Evolutionary conservation across 2,329 filamentous ascomycete genomes (phyloP).

Genomic region (Lasiodiplodia gonubiensis): DNA sequence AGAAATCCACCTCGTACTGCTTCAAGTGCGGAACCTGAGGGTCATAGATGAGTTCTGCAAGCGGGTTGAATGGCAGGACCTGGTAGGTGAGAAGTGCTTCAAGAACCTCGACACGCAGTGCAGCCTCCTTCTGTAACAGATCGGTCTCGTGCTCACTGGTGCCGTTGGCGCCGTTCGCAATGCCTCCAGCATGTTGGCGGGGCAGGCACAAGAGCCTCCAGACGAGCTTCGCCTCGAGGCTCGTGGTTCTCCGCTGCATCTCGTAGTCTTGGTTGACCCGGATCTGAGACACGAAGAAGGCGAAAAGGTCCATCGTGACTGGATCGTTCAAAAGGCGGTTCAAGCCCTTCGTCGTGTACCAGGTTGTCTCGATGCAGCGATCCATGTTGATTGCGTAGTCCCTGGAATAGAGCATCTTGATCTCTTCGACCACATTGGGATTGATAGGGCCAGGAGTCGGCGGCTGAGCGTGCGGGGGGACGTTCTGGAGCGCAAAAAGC

Average conservation of each 20-base stretch:
- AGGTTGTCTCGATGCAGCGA: constrained; percentile 79
- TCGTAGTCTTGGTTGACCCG: constrained; percentile 26
- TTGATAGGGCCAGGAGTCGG: constrained; percentile 42
- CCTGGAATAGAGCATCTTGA: constrained; percentile 73
- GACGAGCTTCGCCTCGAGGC: constrained; percentile 64
- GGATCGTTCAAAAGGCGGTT: constrained; percentile 61
- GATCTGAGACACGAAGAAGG: constrained; percentile 62
- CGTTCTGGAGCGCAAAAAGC: constrained; percentile 68
- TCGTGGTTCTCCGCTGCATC: constrained; percentile 41
- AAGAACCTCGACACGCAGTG: constrained; percentile 73
- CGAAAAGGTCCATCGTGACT: constrained; percentile 69
- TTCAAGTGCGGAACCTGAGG: constrained; percentile 47
- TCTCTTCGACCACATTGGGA: constrained; percentile 64
- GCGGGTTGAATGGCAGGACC: constrained; percentile 64
- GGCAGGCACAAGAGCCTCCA: constrained; percentile 65
- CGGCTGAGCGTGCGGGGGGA: constrained; percentile 57
- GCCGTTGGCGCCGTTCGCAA: constrained; percentile 50
- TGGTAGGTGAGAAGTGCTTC: constrained; percentile 78
- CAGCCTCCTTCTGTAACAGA: constrained; percentile 66
- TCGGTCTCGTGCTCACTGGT: constrained; percentile 56
- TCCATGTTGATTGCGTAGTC: constrained; percentile 78
- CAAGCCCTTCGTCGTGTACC: constrained; percentile 70
- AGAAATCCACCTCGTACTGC: constrained; percentile 73
- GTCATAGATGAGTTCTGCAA: constrained; percentile 58
- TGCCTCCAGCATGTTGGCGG: constrained; percentile 46